Base-by-base conservation (phyloP, 2,329 filamentous ascomycete species). In the Bipolaris zeicola region DNA sequence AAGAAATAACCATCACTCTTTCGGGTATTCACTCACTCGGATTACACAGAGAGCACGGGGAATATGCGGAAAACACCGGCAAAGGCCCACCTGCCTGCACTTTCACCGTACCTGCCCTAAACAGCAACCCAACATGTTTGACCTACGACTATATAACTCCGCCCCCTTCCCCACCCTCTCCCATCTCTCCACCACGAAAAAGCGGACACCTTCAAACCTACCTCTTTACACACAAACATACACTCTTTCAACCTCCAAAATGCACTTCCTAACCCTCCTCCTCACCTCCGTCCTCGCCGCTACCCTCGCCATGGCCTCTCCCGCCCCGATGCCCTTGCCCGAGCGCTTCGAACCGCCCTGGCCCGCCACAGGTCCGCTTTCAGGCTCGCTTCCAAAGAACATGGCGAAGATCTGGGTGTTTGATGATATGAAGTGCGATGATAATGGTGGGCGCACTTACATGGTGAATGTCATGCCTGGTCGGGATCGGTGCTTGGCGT, bases 361-460 rank as follows among this genome's bases (percentile, higher is more conserved):
- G 2, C 31, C 11, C 20, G 20, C 8, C 34, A 20, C 14, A 5
- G 42, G 22, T 24, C 24, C 42, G 4, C 31, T 46, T 4, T 18
- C 26, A 13, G 50, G 42, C n/a, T 14, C 11, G 7, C 41, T 52
- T 10, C 50, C 50, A 13, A 46, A 31, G n/a, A 52, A 52, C 8
- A n/a, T 52, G 20, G 50, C 50, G 22, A 52, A 52, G 8, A 28
- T 52, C 6, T 52, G 50, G 50, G 43, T 52, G 7, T 52, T 33
- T 24, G 44, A 18, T 13, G 24, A 44, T 16, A 22, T 13, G 31
- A 13, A 39, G 13, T 52, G 50, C 42, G 16, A 39, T 5, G 8
- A 38, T 24, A 39, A n/a, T 16, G 24, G 26, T 34, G 41, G 50
- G 33, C 34, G 34, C n/a, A 18, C 50, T 5, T 52, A 33, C 20